phyloP scores from a whole-genome alignment of 331 rosid genomes.

The Prunus yedoensis region DNA sequence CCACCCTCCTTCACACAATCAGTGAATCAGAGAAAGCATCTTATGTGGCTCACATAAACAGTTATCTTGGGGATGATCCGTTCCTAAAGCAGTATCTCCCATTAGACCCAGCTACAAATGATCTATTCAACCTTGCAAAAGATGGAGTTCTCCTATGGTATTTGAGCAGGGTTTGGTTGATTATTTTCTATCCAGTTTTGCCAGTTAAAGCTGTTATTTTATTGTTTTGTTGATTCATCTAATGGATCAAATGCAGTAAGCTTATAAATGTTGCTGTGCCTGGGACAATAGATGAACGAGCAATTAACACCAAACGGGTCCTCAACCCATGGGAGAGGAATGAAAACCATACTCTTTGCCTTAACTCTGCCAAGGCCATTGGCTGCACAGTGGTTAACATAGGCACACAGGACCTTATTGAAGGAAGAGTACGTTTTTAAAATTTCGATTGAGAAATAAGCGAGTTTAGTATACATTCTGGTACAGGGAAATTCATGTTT shows the following conservation, averaged over 20 bases:
- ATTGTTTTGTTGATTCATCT: constrained; percentile 29
- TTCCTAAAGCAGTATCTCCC: constrained; percentile 84
- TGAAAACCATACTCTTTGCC: constrained; percentile 95
- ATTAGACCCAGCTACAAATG: constrained; percentile 64
- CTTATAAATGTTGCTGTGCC: constrained; percentile 99
- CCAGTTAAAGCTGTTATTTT: constrained; percentile 18
- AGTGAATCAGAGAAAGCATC: constrained; percentile 77
- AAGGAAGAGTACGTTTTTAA: constrained; percentile 84
- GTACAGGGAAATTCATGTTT: constrained; percentile 21
- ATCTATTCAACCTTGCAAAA: constrained; percentile 68
- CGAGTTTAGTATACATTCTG: constrained; percentile 2
- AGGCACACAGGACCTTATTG: constrained; percentile 89
- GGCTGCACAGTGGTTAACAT: constrained; percentile 98
- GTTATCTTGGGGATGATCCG: constrained; percentile 89
- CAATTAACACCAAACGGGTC: constrained; percentile 66
- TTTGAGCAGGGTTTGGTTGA: constrained; percentile 34
- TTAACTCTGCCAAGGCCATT: constrained; percentile 98
- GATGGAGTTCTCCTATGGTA: constrained; percentile 98
- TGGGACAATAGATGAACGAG: constrained; percentile 93
- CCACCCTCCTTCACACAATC: constrained; percentile 94
- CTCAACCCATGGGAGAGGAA: constrained; percentile 91
- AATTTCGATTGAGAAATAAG: background rate
- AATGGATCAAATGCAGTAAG: constrained; percentile 62
- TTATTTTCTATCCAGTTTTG: constrained; percentile 24
- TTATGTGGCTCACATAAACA: constrained; percentile 90